Base-by-base conservation (phyloP, 371 early-diverging fungal genomes). In the Apophysomyces trapeziformis region DNA sequence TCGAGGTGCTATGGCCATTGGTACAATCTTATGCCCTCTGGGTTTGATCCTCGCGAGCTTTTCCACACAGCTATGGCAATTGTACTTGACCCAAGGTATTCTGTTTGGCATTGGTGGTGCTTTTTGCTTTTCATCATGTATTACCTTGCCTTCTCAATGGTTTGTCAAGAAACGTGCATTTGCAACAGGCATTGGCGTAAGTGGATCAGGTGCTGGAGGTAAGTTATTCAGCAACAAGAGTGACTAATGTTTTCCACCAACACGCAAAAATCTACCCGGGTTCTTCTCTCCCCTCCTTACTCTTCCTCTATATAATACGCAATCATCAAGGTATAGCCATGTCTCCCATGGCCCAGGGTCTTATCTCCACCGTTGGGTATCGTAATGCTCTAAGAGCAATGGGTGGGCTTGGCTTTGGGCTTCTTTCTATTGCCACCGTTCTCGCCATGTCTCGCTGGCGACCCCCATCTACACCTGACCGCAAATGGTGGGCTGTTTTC, bases 131-230 rank as follows among this genome's bases (percentile, higher is more conserved):
- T 83, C 87, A 32, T 83, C 91, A 2, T 84, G 89, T 7, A 68
- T 93, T 12, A 82, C 87, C 0, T 71, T 91, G 9, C 87, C 90
- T 8, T 71, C 89, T 0, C 89, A 92, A 70, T 94, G 91, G 91
- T 95, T 94, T 69, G 77, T 83, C 11, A 80, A 75, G 41, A 74
- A 74, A 11, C 82, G 92, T 37, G 93, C 92, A 0, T 71, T 93
- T 63, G 94, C 94, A 1, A 90, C 89, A 1, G 95, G 95, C 2
- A 77, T 93, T 47, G 88, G 85, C 4, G 86, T 91, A 1, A 79
- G 89, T 13, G 93, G 93, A 13, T 83, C 86, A 12, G 92, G 93
- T 4, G 61, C 89, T 14, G 93, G 93, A 37, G 92, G 92, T 50
- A 50, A 50, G 21, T 41, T 41, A 41, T 13, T 11, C 41, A 11